These are phyloP conservation scores for Saururus chinensis DNA, from an alignment of 164 flowering plant species.

Conservation along the genomic window DNA sequence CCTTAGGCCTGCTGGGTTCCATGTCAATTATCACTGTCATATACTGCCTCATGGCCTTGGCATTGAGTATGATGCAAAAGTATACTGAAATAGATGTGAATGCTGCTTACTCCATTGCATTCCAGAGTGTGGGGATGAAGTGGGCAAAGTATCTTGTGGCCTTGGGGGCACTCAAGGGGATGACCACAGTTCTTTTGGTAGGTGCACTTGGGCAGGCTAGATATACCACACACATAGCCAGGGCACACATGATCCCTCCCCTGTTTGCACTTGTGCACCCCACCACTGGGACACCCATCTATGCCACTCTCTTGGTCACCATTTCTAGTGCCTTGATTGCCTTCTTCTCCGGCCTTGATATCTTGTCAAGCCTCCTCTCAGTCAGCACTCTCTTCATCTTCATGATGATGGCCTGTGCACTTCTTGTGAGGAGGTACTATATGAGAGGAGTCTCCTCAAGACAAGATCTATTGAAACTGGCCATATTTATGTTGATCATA, in stretches of 20 bases:
- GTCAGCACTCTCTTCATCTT: constrained; percentile 69
- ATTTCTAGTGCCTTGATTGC: constrained; percentile 31
- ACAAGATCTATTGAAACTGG: constrained; percentile 23
- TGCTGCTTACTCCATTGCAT: constrained; percentile 66
- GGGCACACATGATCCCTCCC: constrained; percentile 86
- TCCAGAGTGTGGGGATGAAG: constrained; percentile 58
- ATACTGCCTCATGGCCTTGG: constrained; percentile 72
- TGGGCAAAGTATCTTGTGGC: constrained; percentile 78
- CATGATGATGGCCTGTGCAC: constrained; percentile 73
- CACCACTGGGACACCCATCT: constrained; percentile 58
- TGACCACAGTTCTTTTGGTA: constrained; percentile 67
- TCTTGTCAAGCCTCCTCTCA: constrained; percentile 54
- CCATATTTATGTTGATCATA: constrained; percentile 26
- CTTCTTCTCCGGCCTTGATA: constrained; percentile 69
- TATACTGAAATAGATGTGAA: constrained; percentile 53
- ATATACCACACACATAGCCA: constrained; percentile 74
- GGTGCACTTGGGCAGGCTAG: constrained; percentile 75
- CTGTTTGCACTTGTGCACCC: constrained; percentile 75
- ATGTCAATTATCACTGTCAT: constrained; percentile 57
- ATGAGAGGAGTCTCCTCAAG: constrained; percentile 33
- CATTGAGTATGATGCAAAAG: constrained; percentile 50
- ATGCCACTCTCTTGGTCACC: constrained; percentile 52
- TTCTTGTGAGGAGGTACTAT: constrained; percentile 69
- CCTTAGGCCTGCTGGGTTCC: constrained; percentile 63
- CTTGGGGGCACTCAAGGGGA: constrained; percentile 67